Evolutionary conservation across 2,329 filamentous ascomycete genomes (phyloP), one percentile per base, ranked within the genome.

Genomic region (Xylaria polymorpha): DNA sequence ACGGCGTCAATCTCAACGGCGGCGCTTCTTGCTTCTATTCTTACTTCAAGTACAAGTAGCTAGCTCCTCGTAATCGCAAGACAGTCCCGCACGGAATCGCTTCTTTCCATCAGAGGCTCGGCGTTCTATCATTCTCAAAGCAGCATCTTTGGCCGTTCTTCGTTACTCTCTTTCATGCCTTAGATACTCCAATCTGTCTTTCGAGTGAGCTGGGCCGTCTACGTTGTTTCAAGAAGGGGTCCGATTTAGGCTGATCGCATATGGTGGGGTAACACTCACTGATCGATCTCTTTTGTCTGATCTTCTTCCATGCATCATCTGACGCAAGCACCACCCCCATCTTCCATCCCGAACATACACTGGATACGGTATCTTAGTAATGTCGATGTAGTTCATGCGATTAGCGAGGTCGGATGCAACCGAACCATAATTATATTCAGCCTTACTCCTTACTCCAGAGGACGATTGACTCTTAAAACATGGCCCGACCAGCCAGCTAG

Each of bases 201-300:
- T 57, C 18, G 43, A 35, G 22, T 10, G 6, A 41, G 25, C 56
- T 15, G 4, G 15, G 18, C 32, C 32, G 51, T 39, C 56, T 20
- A 35, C 2, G 6, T 22, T 32, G n/a, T 61, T 62, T 39, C 15
- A 55, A n/a, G 35, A 61, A n/a, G 14, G 32, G 25, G 25, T 3
- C 20, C 25, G 20, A 32, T 65, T 61, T 68, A 68, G 66, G 56
- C 66, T 68, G 43, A 32, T 61, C 50, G 61, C 61, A 44, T 65
- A 41, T 37, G 14, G 41, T 55, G 15, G 48, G 41, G 56, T 39
- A 48, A 22, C 18, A 50, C 14, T 25, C 35, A 66, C 6, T 46
- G 39, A 56, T 43, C 55, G 44, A 37, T 44, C 22, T 50, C 37
- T 63, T 22, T 35, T 32, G 67, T 70, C 59, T 70, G 68, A 70